Percentiles rank a stretch among this genome's conserved stretches.
Conservation (phyloP, 176 grass and related monocot genomes). For the Hordeum vulgare region DNA sequence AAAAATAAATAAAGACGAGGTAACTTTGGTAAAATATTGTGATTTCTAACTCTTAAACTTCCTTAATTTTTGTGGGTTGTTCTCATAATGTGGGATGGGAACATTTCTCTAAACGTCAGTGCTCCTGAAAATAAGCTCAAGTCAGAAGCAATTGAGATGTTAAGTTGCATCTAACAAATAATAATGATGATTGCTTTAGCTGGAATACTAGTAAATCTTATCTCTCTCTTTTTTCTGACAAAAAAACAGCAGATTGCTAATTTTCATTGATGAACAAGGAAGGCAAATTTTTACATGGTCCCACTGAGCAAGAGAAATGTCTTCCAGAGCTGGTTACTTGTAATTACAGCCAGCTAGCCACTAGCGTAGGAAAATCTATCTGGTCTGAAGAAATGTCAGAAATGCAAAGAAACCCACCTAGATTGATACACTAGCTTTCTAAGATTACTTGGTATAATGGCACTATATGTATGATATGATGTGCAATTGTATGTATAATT, state of each 20-base stretch:
- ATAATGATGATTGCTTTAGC: too few relatives aligned
- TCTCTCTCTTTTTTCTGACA: too few relatives aligned
- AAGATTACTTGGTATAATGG: background rate
- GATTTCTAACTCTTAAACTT: background rate
- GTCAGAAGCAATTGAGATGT: background rate
- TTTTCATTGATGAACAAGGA: too few relatives aligned
- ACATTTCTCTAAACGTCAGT: background rate
- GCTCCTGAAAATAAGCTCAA: background rate
- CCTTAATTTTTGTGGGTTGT: too few relatives aligned
- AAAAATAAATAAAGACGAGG: too few relatives aligned
- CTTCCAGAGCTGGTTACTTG: too few relatives aligned
- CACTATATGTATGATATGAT: background rate
- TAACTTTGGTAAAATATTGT: background rate
- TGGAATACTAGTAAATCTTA: too few relatives aligned
- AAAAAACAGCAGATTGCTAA: too few relatives aligned
- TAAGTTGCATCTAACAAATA: background rate
- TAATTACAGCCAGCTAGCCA: too few relatives aligned
- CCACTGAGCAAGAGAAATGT: too few relatives aligned
- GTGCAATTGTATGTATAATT: background rate
- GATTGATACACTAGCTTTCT: background rate
- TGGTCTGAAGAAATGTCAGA: background rate
- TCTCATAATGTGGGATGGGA: background rate
- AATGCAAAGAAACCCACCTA: background rate
- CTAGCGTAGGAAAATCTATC: too few relatives aligned
- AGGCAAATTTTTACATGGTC: too few relatives aligned